phyloP scores from a whole-genome alignment of 2,329 filamentous ascomycete species.

The Epicoccum sorghinum region DNA sequence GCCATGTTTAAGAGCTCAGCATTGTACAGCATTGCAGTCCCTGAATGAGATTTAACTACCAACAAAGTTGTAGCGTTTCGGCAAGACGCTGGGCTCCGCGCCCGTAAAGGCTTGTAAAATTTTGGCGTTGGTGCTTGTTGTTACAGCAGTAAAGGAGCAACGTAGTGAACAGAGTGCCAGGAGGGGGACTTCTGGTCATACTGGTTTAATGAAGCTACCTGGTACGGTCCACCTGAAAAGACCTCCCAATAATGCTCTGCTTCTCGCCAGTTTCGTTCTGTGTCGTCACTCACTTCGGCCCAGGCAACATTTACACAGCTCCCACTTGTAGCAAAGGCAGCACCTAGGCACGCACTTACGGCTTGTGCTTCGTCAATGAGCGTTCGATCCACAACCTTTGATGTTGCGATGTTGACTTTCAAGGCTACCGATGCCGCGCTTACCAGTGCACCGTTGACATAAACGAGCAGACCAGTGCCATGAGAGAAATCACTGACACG shows the following conservation, averaged over 20 bases:
- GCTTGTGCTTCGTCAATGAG: background rate
- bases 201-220: background rate
- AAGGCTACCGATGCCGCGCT: constrained; percentile 1
- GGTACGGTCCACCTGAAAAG: constrained; percentile 3
- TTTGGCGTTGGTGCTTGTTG: background rate
- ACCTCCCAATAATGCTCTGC: constrained; percentile 3
- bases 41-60: too few relatives aligned
- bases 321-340: background rate
- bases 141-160: background rate
- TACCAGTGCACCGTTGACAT: constrained; percentile 1
- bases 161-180: background rate
- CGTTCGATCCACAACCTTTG: constrained; percentile 1
- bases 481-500: constrained; percentile 1
- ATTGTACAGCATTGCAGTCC: too few relatives aligned
- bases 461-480: constrained; percentile 3
- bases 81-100: too few relatives aligned
- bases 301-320: background rate
- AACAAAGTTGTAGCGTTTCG: too few relatives aligned
- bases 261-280: constrained; percentile 2
- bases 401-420: constrained; percentile 11
- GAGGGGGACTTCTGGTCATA: background rate
- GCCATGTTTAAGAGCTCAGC: too few relatives aligned
- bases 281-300: constrained; percentile 4
- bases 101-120: too few relatives aligned
- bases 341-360: background rate